phyloP scores from a whole-genome alignment of 164 flowering plant species.

The Brasenia schreberi region DNA sequence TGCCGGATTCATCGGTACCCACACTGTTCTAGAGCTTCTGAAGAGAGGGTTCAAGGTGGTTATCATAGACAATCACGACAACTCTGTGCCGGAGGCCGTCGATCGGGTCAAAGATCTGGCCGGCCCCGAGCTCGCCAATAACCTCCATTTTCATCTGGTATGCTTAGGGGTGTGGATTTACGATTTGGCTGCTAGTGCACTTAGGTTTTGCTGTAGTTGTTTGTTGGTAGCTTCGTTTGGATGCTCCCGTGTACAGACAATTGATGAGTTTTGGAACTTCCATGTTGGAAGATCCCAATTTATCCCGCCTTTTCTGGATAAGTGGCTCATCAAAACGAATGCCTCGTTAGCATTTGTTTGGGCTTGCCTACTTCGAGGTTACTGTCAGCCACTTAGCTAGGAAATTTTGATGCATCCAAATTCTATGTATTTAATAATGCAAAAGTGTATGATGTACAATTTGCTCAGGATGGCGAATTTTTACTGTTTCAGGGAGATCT shows the following conservation, averaged over 20 bases:
- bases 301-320: neutral
- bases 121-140: slow-evolving; percentile 44
- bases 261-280: neutral
- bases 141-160: slow-evolving; percentile 41
- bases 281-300: neutral
- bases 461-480: no score
- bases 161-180: neutral
- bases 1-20: slow-evolving; percentile 89
- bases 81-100: slow-evolving; percentile 56
- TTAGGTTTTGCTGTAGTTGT: slow-evolving; percentile 1
- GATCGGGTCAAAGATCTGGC: slow-evolving; percentile 45
- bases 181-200: neutral
- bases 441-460: no score
- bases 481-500: slow-evolving; percentile 42
- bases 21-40: slow-evolving; percentile 77
- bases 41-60: slow-evolving; percentile 47
- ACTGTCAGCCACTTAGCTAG: no score
- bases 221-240: slow-evolving; percentile 3
- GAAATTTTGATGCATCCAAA: no score
- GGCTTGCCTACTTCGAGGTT: no score
- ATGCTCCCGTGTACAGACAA: neutral
- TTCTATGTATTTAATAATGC: no score
- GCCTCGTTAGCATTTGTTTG: no score
- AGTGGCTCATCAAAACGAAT: neutral
- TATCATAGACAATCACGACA: slow-evolving; percentile 72